Conservation (phyloP, 495 filamentous ascomycete genomes). For the Tetracladium setigerum region DNA sequence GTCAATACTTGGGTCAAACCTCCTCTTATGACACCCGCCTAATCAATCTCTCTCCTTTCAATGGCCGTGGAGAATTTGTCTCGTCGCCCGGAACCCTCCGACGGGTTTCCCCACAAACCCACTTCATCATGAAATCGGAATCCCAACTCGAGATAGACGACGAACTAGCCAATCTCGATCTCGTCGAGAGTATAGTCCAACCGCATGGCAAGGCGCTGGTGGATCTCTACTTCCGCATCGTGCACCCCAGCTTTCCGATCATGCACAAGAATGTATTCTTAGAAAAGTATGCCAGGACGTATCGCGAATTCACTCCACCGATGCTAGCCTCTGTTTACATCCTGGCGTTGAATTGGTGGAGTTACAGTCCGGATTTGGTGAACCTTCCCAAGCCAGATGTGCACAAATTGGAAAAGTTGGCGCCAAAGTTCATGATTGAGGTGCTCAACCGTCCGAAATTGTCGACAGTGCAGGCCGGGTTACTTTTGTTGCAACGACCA, state of each 20-base stretch:
- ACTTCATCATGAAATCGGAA: constrained; percentile 74
- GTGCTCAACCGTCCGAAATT: constrained; percentile 79
- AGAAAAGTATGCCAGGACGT: constrained; percentile 69
- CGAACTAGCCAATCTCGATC: constrained; percentile 57
- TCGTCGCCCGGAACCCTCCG: constrained; percentile 62
- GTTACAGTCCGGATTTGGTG: constrained; percentile 61
- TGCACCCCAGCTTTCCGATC: constrained; percentile 88
- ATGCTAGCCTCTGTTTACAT: constrained; percentile 85
- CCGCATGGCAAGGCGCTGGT: constrained; percentile 75
- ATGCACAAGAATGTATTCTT: constrained; percentile 81
- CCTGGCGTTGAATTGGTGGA: constrained; percentile 83
- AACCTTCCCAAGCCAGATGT: constrained; percentile 64
- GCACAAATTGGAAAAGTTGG: constrained; percentile 66
- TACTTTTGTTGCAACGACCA: constrained; percentile 83
- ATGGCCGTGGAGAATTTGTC: constrained; percentile 60
- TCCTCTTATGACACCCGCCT: constrained; percentile 66
- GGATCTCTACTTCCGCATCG: constrained; percentile 77
- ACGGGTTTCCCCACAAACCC: constrained; percentile 72
- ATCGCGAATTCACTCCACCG: constrained; percentile 72
- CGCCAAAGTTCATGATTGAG: constrained; percentile 60
- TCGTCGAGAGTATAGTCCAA: constrained; percentile 73
- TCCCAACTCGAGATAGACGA: constrained; percentile 49
- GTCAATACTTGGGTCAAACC: constrained; percentile 57
- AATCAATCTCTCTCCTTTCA: constrained; percentile 64
- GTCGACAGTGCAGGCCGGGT: constrained; percentile 83